Evolutionary conservation across 768 basidiomycete species (phyloP).

Genomic region (Pleurotus ostreatus): DNA sequence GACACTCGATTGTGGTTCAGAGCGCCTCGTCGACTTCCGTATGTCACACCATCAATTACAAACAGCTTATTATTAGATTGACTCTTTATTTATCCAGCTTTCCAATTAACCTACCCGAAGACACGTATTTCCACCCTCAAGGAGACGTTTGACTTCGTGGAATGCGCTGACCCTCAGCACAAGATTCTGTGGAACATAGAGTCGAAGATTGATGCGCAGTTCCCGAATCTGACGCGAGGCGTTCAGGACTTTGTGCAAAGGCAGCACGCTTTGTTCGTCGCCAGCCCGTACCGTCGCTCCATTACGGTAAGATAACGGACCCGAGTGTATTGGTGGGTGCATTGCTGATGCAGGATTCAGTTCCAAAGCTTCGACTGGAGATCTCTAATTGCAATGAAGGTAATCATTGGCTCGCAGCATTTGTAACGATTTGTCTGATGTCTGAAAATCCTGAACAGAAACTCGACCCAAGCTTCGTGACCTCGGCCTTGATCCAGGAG

Average conservation of each 20-base stretch:
- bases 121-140: slow-evolving; percentile 68
- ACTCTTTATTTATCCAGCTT: slow-evolving; percentile 30
- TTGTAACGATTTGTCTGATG: neutral
- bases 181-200: slow-evolving; percentile 74
- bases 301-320: slow-evolving; percentile 50
- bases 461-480: slow-evolving; percentile 51
- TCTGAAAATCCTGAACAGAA: slow-evolving; percentile 25
- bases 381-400: slow-evolving; percentile 70
- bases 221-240: slow-evolving; percentile 44
- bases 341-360: slow-evolving; percentile 26
- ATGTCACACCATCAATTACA: slow-evolving; percentile 18
- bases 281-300: slow-evolving; percentile 54
- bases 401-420: slow-evolving; percentile 11
- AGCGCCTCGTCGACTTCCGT: slow-evolving; percentile 57
- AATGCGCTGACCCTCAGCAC: slow-evolving; percentile 65
- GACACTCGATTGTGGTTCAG: slow-evolving; percentile 78
- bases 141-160: slow-evolving; percentile 74
- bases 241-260: slow-evolving; percentile 59
- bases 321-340: too few relatives aligned
- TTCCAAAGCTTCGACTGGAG: slow-evolving; percentile 86
- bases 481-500: slow-evolving; percentile 66
- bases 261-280: slow-evolving; percentile 55
- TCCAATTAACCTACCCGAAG: slow-evolving; percentile 63
- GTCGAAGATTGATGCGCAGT: slow-evolving; percentile 63
- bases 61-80: neutral